Evolutionary conservation across 306 rosid species (phyloP), one percentile per base, ranked within the genome.

Genomic region (Nissolia schottii): DNA sequence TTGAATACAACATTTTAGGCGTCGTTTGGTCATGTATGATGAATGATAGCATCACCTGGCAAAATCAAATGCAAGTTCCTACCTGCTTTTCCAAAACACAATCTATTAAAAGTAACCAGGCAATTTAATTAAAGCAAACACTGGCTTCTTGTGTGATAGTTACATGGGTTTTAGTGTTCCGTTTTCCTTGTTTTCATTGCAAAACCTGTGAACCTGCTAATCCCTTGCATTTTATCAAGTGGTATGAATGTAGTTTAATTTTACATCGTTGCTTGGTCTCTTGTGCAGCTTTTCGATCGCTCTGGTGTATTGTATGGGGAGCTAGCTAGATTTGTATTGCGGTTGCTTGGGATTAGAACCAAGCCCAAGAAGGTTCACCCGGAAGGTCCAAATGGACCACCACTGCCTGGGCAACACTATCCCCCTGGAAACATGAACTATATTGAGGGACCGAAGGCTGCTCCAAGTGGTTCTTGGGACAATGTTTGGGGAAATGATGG

Each of bases 231-330:
- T 48, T 73, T 73, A 57, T 29, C 31, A 12, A 16, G 35, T 67
- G 45, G 13, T 50, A 38, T 46, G 67, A 37, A 25, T 28, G 2
- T n/a, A 69, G 34, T 56, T 53, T 61, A 46, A 22, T 48, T 57
- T 75, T 28, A 69, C 28, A 67, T 14, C 22, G 38, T 60, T 69
- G 20, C 53, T 45, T 59, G 75, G 81, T 31, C 59, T 43, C 48
- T 16, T 11, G 31, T 67, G 80, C 98, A 92, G 96, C 90, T 92
- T 63, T 90, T 90, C 76, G 96, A 92, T 68, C 93, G 95, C 63
- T 92, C 95, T 8, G 98, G 98, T 43, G 3, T 92, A 64, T 84
- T 92, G 46, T 92, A 92, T 6, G 96, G 98, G 68, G 98, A 90
- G 78, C 92, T 90, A n/a, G 98, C 98, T 28, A 86, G 96, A 81